Conservation (phyloP, 73 alveolate species). For the Tetrahymena thermophila region DNA sequence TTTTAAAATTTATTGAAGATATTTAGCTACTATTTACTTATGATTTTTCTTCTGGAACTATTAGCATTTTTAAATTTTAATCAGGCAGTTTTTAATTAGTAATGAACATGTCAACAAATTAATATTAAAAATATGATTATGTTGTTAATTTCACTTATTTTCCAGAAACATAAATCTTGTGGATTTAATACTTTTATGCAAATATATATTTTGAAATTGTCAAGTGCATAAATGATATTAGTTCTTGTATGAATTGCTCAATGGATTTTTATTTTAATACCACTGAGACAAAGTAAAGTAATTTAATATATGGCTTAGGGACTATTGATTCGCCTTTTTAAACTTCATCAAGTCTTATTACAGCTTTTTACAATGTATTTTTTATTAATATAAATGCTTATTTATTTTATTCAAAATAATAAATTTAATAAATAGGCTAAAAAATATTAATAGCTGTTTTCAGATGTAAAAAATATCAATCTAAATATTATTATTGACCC, state of each 20-base stretch:
- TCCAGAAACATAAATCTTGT: too few relatives aligned
- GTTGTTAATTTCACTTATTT: not conserved
- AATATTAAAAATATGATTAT: not conserved
- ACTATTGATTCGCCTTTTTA: not conserved
- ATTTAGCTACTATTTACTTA: not conserved
- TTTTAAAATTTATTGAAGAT: not conserved
- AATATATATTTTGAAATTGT: not conserved
- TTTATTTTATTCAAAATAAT: too few relatives aligned
- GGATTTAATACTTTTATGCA: not conserved
- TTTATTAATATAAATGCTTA: too few relatives aligned
- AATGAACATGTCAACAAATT: not conserved
- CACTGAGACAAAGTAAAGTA: not conserved
- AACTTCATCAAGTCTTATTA: not conserved
- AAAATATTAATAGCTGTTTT: not conserved
- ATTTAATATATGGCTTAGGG: not conserved
- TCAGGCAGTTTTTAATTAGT: too few relatives aligned
- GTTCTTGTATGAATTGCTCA: not conserved
- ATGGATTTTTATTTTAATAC: not conserved
- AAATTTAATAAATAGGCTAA: not conserved
- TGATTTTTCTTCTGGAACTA: not conserved
- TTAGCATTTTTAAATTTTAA: too few relatives aligned
- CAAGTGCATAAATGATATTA: not conserved
- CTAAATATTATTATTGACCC: not conserved
- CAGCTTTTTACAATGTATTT: not conserved
- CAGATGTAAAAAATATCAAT: not conserved